phyloP scores from a whole-genome alignment of 2,329 filamentous ascomycete genomes.

The Fusarium fujikuroi region DNA sequence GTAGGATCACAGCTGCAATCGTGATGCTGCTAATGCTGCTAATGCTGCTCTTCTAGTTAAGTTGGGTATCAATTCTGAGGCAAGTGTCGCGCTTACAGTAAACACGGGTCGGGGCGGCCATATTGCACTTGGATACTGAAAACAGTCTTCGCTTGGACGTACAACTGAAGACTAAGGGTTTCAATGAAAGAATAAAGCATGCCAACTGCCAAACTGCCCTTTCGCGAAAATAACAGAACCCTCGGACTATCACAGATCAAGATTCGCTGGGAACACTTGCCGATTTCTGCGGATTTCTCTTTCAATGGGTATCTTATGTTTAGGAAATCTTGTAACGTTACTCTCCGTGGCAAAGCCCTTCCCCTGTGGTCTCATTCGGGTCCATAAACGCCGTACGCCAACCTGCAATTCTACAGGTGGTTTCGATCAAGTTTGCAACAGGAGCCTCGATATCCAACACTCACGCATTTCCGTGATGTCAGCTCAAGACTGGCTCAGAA shows the following conservation, averaged over 20 bases:
- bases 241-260: not conserved
- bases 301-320: slow-evolving; percentile 1
- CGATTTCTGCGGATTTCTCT: not conserved
- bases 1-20: not conserved
- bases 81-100: not conserved
- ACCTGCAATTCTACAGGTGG: not conserved
- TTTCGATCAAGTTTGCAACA: not conserved
- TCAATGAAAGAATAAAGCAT: not conserved
- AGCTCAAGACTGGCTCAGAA: not conserved
- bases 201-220: not conserved
- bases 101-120: too few species aligned
- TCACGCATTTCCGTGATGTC: not conserved
- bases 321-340: not conserved
- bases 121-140: not conserved
- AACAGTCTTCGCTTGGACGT: not conserved
- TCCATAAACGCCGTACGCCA: slow-evolving; percentile 15
- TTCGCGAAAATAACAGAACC: not conserved
- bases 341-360: not conserved
- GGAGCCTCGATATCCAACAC: not conserved
- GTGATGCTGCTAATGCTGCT: not conserved
- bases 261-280: not conserved
- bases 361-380: not conserved
- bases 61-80: not conserved
- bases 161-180: not conserved
- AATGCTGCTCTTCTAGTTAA: not conserved